These are phyloP conservation scores for Funneliformis mosseae DNA, from an alignment of 192 early-diverging fungal genomes.

Conservation along the genomic window DNA sequence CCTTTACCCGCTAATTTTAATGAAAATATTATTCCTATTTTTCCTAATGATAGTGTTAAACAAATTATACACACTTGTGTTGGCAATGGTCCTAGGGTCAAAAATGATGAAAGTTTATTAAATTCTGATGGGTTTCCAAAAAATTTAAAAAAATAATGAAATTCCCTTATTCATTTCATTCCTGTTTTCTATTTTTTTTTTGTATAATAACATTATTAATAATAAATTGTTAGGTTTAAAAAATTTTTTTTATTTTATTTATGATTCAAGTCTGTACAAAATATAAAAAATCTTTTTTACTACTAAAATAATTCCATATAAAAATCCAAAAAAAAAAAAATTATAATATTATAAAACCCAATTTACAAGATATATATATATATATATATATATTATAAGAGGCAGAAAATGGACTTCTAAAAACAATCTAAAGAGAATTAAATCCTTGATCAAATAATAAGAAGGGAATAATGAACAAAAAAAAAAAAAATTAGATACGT, in stretches of 20 bases:
- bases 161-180: no score
- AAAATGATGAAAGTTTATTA: conserved; percentile 59
- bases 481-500: neutral
- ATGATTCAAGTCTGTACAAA: no score
- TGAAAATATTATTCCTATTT: conserved; percentile 58
- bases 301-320: no score
- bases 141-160: conserved; percentile 29
- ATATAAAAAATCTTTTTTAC: no score
- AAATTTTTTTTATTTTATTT: no score
- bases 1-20: conserved; percentile 56
- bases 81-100: conserved; percentile 90
- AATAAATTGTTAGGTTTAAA: no score
- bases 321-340: neutral
- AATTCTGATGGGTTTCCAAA: conserved; percentile 66
- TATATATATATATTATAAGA: no score
- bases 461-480: neutral
- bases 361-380: neutral
- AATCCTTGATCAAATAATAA: neutral
- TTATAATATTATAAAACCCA: neutral
- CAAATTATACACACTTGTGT: conserved; percentile 90
- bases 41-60: conserved; percentile 71
- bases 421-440: neutral
- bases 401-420: neutral
- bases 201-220: no score
- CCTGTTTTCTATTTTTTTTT: no score